These are phyloP conservation scores for Cryptococcus hybrid DNA, from an alignment of 1,284 basidiomycete species.

Conservation along the genomic window DNA sequence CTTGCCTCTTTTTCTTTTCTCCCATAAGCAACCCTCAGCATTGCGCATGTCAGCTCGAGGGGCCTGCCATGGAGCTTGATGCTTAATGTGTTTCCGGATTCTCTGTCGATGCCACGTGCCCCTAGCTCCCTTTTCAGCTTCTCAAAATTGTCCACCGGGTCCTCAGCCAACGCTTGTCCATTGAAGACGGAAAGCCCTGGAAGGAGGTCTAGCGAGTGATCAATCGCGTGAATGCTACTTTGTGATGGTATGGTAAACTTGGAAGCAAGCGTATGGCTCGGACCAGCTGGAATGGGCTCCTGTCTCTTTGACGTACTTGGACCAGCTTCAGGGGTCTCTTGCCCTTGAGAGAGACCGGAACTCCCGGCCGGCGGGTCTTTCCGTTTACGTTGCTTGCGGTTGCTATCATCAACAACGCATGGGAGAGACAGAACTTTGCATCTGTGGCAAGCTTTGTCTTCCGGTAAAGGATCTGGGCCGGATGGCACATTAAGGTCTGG, in stretches of 20 bases:
- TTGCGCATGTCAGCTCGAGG: slow-evolving; percentile 30
- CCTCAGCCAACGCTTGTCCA: not conserved
- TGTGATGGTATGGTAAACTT: not conserved
- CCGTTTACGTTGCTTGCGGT: slow-evolving; percentile 26
- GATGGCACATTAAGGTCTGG: slow-evolving; percentile 44
- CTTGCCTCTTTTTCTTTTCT: slow-evolving; percentile 14
- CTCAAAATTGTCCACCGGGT: not conserved
- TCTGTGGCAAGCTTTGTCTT: slow-evolving; percentile 43
- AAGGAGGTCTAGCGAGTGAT: slow-evolving; percentile 31
- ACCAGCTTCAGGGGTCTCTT: not conserved
- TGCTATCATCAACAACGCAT: slow-evolving; percentile 42
- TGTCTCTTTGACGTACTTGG: not conserved
- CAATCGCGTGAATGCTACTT: not conserved
- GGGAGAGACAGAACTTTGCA: slow-evolving; percentile 40
- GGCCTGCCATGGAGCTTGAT: slow-evolving; percentile 40
- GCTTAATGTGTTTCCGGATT: slow-evolving; percentile 13
- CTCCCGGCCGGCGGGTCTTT: slow-evolving; percentile 5
- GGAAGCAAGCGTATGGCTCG: too few species aligned
- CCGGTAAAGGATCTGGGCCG: slow-evolving; percentile 25
- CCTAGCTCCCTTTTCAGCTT: not conserved
- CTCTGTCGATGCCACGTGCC: slow-evolving; percentile 4
- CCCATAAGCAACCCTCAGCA: slow-evolving; percentile 37
- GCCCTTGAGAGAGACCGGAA: too few species aligned
- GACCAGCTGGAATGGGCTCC: not conserved
- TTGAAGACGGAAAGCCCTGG: slow-evolving; percentile 18